Evolutionary conservation across 768 basidiomycete genomes (phyloP), one percentile per base, ranked within the genome.

Genomic region (Trametes elegans): DNA sequence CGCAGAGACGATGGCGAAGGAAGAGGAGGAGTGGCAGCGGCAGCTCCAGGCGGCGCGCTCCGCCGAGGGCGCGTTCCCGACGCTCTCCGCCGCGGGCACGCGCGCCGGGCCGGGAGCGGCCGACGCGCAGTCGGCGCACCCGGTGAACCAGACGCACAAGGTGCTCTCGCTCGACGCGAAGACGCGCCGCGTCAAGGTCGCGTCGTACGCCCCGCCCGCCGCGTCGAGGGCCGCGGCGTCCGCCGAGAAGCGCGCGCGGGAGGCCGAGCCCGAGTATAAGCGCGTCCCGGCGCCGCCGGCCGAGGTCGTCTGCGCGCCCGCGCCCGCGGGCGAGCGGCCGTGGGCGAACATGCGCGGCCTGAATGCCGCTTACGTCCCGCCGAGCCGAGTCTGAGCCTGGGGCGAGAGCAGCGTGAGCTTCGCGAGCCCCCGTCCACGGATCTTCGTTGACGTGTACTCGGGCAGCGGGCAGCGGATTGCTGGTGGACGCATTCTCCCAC

Each of bases 1-100:
- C 21, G 62, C 65, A 2, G 70, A 72, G 8, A 78, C 76, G 0
- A 55, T 80, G 4, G 69, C 71, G 0, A 73, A 66, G 57, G 85
- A 88, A 62, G 76, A 76, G 8, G 72, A 70, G n/a, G 78, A 74
- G 5, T 73, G 76, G 3, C 72, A 77, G 52, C 76, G 71, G 27
- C 77, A 68, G 14, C 66, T 74, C 2, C 75, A 80, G 23, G 79
- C 80, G 53, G 80, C 78, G 0, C 72, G 77, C 6, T 68, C 69
- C 7, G 79, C 79, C 0, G 79, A 72, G 23, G 85, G 86, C 3
- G 83, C 81, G 0, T 89, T 89, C 64, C 87, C 87, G 18, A 71
- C 74, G 13, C 76, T 89, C 24, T 57, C 67, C 2, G 69, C 63
- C 7, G 27, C 62, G 2, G 31, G 58, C 4, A 49, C 44, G 23